A percentile compares a stretch with the other conserved stretches of the same genome.
Evolutionary conservation across 1,284 basidiomycete species (phyloP).

Genomic region (Fomes fomentarius): DNA sequence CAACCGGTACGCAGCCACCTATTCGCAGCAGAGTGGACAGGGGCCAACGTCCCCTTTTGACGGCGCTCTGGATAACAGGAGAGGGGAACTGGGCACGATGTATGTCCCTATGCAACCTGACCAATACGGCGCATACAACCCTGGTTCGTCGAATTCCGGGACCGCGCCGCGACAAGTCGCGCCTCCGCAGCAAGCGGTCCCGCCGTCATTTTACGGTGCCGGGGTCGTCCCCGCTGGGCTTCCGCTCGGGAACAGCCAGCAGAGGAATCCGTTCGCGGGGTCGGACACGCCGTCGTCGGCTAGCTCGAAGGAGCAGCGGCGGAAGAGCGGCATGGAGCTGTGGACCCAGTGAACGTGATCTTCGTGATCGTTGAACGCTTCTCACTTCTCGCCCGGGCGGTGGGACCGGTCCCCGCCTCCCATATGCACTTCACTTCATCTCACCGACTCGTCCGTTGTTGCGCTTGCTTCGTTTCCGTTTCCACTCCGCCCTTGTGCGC

Average conservation of each 20-base stretch:
- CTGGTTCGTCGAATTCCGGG: constrained; percentile 36
- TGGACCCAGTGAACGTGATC: constrained; percentile 69
- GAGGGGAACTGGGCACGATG: constrained; percentile 66
- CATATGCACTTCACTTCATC: background rate
- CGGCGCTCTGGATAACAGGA: constrained; percentile 53
- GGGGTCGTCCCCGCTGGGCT: constrained; percentile 58
- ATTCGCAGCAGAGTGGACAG: constrained; percentile 41
- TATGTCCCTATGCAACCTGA: constrained; percentile 83
- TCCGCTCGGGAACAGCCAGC: constrained; percentile 36
- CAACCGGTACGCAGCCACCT: constrained; percentile 60
- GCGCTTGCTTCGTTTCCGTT: too few relatives aligned
- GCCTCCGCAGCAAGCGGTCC: constrained; percentile 51
- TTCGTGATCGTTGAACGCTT: background rate
- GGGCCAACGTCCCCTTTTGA: constrained; percentile 56
- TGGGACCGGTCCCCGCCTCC: constrained; percentile 1
- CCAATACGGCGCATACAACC: constrained; percentile 61
- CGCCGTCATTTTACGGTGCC: constrained; percentile 70
- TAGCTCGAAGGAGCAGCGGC: constrained; percentile 58
- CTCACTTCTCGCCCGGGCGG: background rate
- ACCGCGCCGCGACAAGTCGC: constrained; percentile 45
- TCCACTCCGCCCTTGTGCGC: background rate
- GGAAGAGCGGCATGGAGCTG: constrained; percentile 71
- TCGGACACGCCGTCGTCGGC: constrained; percentile 41
- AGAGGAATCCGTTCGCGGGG: constrained; percentile 62
- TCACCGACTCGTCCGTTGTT: too few relatives aligned